Evolutionary conservation across 2,329 filamentous ascomycete genomes (phyloP), one percentile per base, ranked within the genome.

Genomic region (Purpureocillium lavendulum): DNA sequence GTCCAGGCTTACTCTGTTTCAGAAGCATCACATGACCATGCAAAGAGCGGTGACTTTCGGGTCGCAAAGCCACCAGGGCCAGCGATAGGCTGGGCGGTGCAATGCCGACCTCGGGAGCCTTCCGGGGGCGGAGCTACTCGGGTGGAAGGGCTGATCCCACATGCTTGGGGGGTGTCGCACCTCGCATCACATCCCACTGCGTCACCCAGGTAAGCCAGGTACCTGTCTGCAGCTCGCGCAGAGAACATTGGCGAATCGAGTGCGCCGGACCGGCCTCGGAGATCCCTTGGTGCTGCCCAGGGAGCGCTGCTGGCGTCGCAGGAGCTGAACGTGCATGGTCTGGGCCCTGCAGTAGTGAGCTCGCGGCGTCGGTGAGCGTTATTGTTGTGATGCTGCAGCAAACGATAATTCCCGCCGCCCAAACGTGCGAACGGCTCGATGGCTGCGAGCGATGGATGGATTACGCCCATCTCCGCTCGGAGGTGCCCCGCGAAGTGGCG

Each of bases 91-190:
- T 28, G 15, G 21, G 30, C 24, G 16, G n/a, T 32, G 16, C 5
- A 10, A 14, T 17, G 14, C 3, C 21, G 31, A 10, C 21, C 30
- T 8, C 30, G 32, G 32, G 32, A 39, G 16, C 8, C 18, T 34
- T 39, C 38, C 38, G 38, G 16, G 17, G 18, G 38, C 38, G 32
- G 38, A 39, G 38, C 38, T 15, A 14, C n/a, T 28, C 16, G 31
- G 13, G 31, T 11, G 6, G 10, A 26, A 26, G 10, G 21, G 21
- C 21, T 26, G 21, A 26, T 26, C 21, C 21, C 21, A 26, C 21
- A 26, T 26, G 21, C 21, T 26, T 10, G 10, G 21, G 21, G 5
- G 21, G 21, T 26, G 21, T 6, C 10, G 21, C 21, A 26, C 21
- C 21, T 26, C 21, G 21, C 21, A 10, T 26, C 21, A 26, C 21